Conservation (phyloP, 2,329 filamentous ascomycete species). For the Neurospora crassa region DNA sequence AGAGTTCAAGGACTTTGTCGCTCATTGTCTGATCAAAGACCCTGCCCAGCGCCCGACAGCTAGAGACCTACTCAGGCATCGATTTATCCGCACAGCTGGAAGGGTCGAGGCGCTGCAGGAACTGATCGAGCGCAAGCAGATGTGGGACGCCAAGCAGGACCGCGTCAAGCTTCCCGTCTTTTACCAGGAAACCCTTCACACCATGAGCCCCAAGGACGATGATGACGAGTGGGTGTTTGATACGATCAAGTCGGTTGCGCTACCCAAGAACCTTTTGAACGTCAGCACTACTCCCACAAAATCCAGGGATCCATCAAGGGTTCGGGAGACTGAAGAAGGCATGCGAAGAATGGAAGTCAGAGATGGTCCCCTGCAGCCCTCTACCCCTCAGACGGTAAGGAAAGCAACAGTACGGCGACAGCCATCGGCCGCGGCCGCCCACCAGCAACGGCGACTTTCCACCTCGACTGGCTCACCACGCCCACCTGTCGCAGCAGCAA, state of each 20-base stretch:
- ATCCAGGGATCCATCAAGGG: conserved; percentile 46
- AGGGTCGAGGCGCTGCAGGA: conserved; percentile 84
- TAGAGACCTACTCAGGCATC: conserved; percentile 77
- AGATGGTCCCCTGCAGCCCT: conserved; percentile 48
- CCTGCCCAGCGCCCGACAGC: conserved; percentile 76
- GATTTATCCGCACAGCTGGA: conserved; percentile 78
- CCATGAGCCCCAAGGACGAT: conserved; percentile 55
- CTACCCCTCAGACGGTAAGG: conserved; percentile 50
- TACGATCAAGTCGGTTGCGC: conserved; percentile 66
- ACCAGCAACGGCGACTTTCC: conserved; percentile 19
- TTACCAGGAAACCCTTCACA: conserved; percentile 85
- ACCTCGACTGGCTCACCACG: conserved; percentile 32
- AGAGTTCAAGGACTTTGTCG: conserved; percentile 90
- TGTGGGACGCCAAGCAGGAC: conserved; percentile 67
- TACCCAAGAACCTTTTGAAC: conserved; percentile 42
- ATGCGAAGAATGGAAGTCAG: conserved; percentile 52
- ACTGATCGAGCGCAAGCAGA: conserved; percentile 71
- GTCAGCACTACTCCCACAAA: conserved; percentile 24
- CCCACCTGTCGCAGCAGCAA: conserved; percentile 39
- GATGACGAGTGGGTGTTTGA: conserved; percentile 93
- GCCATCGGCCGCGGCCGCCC: conserved; percentile 26
- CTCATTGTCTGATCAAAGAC: conserved; percentile 86
- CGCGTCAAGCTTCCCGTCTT: conserved; percentile 66
- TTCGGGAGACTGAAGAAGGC: conserved; percentile 49
- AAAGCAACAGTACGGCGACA: conserved; percentile 43